Percentiles rank a stretch among this genome's conserved stretches.
Evolutionary conservation across 2,329 filamentous ascomycete genomes (phyloP).

Genomic region (Fusarium tjaetaba): DNA sequence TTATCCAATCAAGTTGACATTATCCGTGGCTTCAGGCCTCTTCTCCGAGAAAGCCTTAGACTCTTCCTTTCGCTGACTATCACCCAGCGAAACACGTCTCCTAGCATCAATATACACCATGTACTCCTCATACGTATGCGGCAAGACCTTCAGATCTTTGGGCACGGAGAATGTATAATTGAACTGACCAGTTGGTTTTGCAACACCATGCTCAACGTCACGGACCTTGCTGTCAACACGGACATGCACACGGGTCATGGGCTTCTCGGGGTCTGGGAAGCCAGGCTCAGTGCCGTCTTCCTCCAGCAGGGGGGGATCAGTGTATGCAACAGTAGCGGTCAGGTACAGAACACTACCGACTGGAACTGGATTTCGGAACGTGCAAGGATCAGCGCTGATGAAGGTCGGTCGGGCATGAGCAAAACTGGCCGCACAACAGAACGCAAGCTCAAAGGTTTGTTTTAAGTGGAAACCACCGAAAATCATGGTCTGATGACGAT

Average conservation of each 20-base stretch:
- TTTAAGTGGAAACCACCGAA: conserved; percentile 47
- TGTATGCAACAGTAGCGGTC: conserved; percentile 44
- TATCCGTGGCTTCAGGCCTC: conserved; percentile 1
- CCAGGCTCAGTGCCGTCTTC: conserved; percentile 42
- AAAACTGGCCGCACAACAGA: conserved; percentile 47
- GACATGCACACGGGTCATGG: conserved; percentile 44
- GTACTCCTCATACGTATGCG: conserved; percentile 45
- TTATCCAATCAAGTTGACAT: conserved; percentile 35
- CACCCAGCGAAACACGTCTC: conserved; percentile 40
- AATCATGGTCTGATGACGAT: conserved; percentile 46
- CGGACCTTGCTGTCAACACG: conserved; percentile 47
- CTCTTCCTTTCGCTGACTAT: conserved; percentile 34
- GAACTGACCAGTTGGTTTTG: conserved; percentile 45
- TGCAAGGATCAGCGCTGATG: conserved; percentile 46
- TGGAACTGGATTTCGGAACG: conserved; percentile 45
- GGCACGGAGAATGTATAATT: conserved; percentile 47
- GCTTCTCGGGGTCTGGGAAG: conserved; percentile 33
- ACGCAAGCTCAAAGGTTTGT: conserved; percentile 46
- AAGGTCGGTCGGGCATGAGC: conserved; percentile 46
- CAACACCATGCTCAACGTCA: conserved; percentile 45
- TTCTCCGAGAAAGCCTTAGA: not conserved
- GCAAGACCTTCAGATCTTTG: conserved; percentile 43
- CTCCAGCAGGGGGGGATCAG: conserved; percentile 44
- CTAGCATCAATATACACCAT: conserved; percentile 47
- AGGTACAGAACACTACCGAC: conserved; percentile 45